Evolutionary conservation across 352 stramenopile genomes (phyloP).

Genomic region (Heterotrichella gracilis): DNA sequence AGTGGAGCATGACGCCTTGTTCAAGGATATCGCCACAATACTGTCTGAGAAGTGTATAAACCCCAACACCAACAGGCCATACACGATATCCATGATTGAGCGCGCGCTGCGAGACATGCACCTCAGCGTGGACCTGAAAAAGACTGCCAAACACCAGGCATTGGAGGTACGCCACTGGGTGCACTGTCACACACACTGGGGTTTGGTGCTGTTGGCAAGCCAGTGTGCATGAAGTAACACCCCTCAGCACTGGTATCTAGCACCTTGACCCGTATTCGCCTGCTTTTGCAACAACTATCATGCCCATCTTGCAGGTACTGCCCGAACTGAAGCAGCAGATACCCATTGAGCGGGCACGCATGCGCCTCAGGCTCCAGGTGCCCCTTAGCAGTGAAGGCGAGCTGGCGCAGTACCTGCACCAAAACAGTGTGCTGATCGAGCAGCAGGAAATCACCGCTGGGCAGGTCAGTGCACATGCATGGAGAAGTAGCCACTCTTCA

Average conservation of each 20-base stretch:
- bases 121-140: constrained; percentile 62
- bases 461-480: not conserved
- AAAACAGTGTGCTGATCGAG: no score
- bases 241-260: no score
- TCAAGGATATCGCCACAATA: constrained; percentile 70
- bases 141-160: constrained; percentile 64
- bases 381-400: no score
- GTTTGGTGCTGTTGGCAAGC: no score
- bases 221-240: no score
- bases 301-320: no score
- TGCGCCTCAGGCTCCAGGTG: constrained; percentile 28
- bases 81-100: constrained; percentile 69
- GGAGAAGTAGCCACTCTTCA: not conserved
- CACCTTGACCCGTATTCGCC: no score
- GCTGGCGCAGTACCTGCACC: no score
- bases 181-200: no score
- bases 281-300: no score
- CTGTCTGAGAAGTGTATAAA: constrained; percentile 84
- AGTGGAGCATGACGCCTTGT: constrained; percentile 51
- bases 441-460: not conserved
- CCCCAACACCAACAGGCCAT: constrained; percentile 57
- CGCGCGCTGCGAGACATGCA: constrained; percentile 74
- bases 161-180: constrained; percentile 82
- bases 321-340: constrained; percentile 58
- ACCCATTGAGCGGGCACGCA: constrained; percentile 70